These are phyloP conservation scores for Podaxis sp. DNA, from an alignment of 768 basidiomycete genomes.

Conservation along the genomic window DNA sequence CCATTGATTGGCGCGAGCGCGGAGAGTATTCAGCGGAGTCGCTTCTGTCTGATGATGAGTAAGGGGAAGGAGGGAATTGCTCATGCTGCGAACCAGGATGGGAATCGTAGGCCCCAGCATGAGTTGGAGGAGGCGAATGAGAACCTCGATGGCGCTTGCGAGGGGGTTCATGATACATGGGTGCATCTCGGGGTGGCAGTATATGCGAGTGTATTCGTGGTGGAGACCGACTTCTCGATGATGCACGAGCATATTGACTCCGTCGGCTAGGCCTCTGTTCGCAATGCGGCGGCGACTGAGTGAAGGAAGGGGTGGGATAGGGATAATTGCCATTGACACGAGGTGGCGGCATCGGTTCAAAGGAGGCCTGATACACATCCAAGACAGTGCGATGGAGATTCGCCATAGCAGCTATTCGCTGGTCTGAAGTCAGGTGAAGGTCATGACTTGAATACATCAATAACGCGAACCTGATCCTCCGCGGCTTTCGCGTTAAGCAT, in stretches of 20 bases:
- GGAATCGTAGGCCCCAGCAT: slow-evolving; percentile 38
- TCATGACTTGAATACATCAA: neutral
- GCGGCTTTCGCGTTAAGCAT: slow-evolving; percentile 92
- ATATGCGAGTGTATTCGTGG: slow-evolving; percentile 30
- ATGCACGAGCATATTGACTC: slow-evolving; percentile 32
- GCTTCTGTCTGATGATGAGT: slow-evolving; percentile 65
- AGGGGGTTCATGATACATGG: slow-evolving; percentile 36
- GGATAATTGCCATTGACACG: slow-evolving; percentile 34
- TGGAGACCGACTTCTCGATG: slow-evolving; percentile 43
- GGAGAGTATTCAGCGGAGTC: slow-evolving; percentile 71
- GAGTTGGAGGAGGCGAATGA: slow-evolving; percentile 51
- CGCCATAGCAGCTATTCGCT: slow-evolving; percentile 74
- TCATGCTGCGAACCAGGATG: slow-evolving; percentile 33
- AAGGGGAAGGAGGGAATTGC: slow-evolving; percentile 71
- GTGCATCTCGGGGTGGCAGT: slow-evolving; percentile 33
- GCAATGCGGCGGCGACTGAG: slow-evolving; percentile 33
- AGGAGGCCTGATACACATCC: slow-evolving; percentile 50
- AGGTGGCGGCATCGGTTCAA: slow-evolving; percentile 22
- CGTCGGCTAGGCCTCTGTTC: slow-evolving; percentile 34
- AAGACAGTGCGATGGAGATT: slow-evolving; percentile 71
- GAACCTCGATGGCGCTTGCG: slow-evolving; percentile 68
- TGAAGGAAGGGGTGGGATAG: slow-evolving; percentile 39
- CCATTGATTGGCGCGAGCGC: slow-evolving; percentile 73
- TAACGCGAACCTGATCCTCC: slow-evolving; percentile 78
- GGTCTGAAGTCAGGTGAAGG: slow-evolving; percentile 16